Conservation (phyloP, 495 filamentous ascomycete genomes). For the Neurospora tetraspora region DNA sequence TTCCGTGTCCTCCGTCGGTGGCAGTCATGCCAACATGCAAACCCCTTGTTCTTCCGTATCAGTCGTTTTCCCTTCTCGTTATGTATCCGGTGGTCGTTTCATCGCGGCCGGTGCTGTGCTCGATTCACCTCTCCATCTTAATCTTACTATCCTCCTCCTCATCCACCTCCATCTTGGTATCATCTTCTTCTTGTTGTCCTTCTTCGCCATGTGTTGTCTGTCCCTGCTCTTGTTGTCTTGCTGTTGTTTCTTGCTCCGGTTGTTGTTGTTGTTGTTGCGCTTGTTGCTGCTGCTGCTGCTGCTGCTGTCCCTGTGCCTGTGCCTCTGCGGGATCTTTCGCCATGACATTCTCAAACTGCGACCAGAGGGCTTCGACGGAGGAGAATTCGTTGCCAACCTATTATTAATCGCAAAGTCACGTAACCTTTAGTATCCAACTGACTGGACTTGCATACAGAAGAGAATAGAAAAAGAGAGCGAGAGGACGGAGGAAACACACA, state of each 20-base stretch:
- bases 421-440: background rate
- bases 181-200: background rate
- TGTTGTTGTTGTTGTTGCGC: slow-evolving; percentile 20
- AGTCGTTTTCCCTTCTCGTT: background rate
- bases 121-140: background rate
- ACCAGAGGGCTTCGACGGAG: slow-evolving; percentile 94
- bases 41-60: no score
- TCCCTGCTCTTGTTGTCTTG: slow-evolving; percentile 21
- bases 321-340: slow-evolving; percentile 47
- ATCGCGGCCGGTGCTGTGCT: background rate
- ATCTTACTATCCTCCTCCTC: background rate
- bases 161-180: background rate
- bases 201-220: slow-evolving; percentile 1
- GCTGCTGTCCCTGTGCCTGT: slow-evolving; percentile 31
- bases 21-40: no score
- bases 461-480: background rate
- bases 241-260: slow-evolving; percentile 18
- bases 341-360: slow-evolving; percentile 95
- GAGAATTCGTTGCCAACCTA: slow-evolving; percentile 94
- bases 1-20: background rate
- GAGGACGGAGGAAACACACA: slow-evolving; percentile 14
- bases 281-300: slow-evolving; percentile 26
- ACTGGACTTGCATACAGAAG: background rate
- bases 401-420: background rate
- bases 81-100: no score